Evolutionary conservation across 768 basidiomycete genomes (phyloP), one percentile per base, ranked within the genome.

Genomic region (Tylopilus felleus): DNA sequence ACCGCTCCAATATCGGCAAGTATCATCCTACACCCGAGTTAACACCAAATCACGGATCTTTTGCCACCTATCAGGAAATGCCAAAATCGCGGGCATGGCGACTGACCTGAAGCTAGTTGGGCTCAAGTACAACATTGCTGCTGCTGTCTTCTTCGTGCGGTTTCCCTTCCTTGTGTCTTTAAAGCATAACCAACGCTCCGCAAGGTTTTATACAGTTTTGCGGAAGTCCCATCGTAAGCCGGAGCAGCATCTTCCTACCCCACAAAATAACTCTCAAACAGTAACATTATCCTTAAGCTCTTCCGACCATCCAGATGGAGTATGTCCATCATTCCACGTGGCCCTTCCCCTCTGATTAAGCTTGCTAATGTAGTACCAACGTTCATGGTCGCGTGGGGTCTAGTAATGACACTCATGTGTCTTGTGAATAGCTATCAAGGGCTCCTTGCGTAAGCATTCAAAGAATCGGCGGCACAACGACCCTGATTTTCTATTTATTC

Each of bases 1-100:
- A 79, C 61, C 73, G 78, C 19, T 65, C 74, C 43, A 80, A 78
- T 60, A 64, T 79, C 41, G 78, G 77, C 52, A 62, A 68, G 69
- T 67, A 39, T 27, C 29, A 25, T 53, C 29, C 12, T 29, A 1
- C 12, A 17, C 27, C 19, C 17, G 38, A 39, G 38, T 16, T 23
- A 21, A 25, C 8, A 39, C 17, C 8, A 6, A 22, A 17, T 23
- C 35, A 25, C 5, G 8, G 14, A 1, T 28, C 57, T 61, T 8
- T 59, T 10, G 13, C 25, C 9, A 21, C 21, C 17, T 38, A 25
- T 40, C 33, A 76, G 75, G 75, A 44, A 76, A 76, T 58, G 75
- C 75, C 0, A 67, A 65, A 63, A 71, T 81, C 23, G 78, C 78
- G 8, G 77, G 77, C 17, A 72, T 79, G 76, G 63, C 70, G 16